Percentiles rank a stretch among this genome's conserved stretches.
These are phyloP conservation scores for Coemansia sp. DNA, from an alignment of 192 early-diverging fungal species.

Conservation along the genomic window DNA sequence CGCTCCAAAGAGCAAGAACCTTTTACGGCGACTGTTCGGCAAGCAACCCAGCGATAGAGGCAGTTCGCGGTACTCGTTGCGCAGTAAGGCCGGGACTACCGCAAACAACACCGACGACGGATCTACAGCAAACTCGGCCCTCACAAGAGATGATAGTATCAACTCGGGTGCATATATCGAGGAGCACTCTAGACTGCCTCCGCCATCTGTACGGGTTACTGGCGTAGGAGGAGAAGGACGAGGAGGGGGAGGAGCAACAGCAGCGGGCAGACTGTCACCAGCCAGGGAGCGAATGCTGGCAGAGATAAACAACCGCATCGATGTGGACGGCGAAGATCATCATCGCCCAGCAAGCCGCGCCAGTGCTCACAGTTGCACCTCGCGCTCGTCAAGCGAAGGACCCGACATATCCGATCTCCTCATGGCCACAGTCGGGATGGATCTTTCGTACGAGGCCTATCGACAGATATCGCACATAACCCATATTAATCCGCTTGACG, in stretches of 20 bases:
- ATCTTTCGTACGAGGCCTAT: slow-evolving; percentile 59
- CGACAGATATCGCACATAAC: slow-evolving; percentile 63
- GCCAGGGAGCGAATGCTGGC: not conserved
- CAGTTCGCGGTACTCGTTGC: not conserved
- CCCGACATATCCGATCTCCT: slow-evolving; percentile 53
- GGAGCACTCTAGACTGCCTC: not conserved
- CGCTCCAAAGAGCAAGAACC: slow-evolving; percentile 14
- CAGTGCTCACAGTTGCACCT: not conserved
- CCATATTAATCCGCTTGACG: slow-evolving; percentile 77
- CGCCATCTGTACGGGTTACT: not conserved
- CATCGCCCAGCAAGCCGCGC: not conserved
- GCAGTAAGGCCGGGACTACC: not conserved
- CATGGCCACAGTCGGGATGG: slow-evolving; percentile 53
- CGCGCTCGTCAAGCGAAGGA: slow-evolving; percentile 15
- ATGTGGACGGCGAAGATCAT: not conserved
- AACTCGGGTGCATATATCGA: not conserved
- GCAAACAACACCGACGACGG: slow-evolving; percentile 2
- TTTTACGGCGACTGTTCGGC: slow-evolving; percentile 56
- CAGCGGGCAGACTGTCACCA: not conserved
- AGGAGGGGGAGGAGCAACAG: not conserved
- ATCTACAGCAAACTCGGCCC: not conserved
- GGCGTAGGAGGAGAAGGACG: not conserved
- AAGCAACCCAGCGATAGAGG: slow-evolving; percentile 31
- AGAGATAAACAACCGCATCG: not conserved
- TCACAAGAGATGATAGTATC: not conserved